phyloP scores from a whole-genome alignment of 2,329 filamentous ascomycete genomes.

The Scleromitrula shiraiana region DNA sequence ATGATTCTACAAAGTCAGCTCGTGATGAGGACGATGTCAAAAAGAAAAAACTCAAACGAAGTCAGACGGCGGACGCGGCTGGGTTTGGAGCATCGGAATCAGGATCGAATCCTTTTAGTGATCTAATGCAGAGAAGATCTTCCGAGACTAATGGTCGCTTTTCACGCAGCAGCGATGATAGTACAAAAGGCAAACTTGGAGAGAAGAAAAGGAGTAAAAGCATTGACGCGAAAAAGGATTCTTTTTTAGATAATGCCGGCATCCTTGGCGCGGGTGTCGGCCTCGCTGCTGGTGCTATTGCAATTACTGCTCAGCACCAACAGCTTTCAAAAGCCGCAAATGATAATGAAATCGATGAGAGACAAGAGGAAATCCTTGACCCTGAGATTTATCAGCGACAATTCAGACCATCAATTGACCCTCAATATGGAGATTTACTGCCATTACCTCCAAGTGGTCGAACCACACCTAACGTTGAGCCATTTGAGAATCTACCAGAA shows the following conservation, averaged over 20 bases:
- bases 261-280: constrained; percentile 64
- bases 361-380: constrained; percentile 36
- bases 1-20: constrained; percentile 19
- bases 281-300: constrained; percentile 42
- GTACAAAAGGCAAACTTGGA: constrained; percentile 20
- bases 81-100: constrained; percentile 19
- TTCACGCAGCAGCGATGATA: constrained; percentile 16
- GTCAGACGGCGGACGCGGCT: constrained; percentile 22
- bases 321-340: constrained; percentile 29
- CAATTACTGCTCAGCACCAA: constrained; percentile 29
- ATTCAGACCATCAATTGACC: constrained; percentile 59
- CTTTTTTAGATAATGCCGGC: constrained; percentile 68
- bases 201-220: constrained; percentile 25
- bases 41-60: constrained; percentile 28
- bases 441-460: constrained; percentile 55
- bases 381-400: constrained; percentile 50
- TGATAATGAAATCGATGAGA: constrained; percentile 17
- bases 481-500: constrained; percentile 38
- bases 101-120: constrained; percentile 19
- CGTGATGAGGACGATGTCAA: constrained; percentile 27
- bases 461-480: constrained; percentile 37
- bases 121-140: constrained; percentile 19
- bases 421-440: constrained; percentile 56
- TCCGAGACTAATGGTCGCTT: constrained; percentile 18
- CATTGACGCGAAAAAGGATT: constrained; percentile 35